These are phyloP conservation scores for Solanum hybrid DNA, from an alignment of 305 asterid species.

Conservation along the genomic window DNA sequence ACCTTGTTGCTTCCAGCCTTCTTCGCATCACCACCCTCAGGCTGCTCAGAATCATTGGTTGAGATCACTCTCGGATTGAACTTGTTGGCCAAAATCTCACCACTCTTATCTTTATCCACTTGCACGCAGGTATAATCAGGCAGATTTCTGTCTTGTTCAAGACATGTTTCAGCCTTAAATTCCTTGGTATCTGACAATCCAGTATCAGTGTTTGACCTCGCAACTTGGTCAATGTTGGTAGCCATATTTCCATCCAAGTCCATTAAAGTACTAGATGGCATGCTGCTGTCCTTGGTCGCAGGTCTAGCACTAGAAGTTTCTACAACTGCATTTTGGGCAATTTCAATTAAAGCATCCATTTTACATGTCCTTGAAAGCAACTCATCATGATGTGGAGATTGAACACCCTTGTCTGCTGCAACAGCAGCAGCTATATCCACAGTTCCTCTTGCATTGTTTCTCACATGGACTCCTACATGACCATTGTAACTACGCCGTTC, in stretches of 20 bases:
- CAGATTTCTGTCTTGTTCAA: constrained; percentile 21
- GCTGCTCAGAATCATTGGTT: constrained; percentile 27
- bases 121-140: constrained; percentile 19
- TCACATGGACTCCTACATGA: constrained; percentile 81
- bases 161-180: constrained; percentile 18
- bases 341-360: constrained; percentile 49
- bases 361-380: constrained; percentile 30
- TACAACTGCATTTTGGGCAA: constrained; percentile 32
- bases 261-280: constrained; percentile 23
- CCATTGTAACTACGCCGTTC: constrained; percentile 76
- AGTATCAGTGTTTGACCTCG: constrained; percentile 26
- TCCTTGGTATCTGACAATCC: constrained; percentile 26
- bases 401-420: constrained; percentile 20
- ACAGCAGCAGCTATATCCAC: constrained; percentile 28
- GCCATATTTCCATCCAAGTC: constrained; percentile 32
- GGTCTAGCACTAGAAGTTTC: constrained; percentile 29
- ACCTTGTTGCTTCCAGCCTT: constrained; percentile 25
- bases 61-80: constrained; percentile 21
- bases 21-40: constrained; percentile 23
- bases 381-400: constrained; percentile 27
- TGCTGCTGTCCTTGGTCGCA: constrained; percentile 15
- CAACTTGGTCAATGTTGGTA: constrained; percentile 19
- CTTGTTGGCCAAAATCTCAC: constrained; percentile 19
- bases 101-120: constrained; percentile 7
- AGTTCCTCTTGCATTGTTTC: constrained; percentile 43